phyloP scores from a whole-genome alignment of 106 monocot species.

The Platanthera guangdongensis region DNA sequence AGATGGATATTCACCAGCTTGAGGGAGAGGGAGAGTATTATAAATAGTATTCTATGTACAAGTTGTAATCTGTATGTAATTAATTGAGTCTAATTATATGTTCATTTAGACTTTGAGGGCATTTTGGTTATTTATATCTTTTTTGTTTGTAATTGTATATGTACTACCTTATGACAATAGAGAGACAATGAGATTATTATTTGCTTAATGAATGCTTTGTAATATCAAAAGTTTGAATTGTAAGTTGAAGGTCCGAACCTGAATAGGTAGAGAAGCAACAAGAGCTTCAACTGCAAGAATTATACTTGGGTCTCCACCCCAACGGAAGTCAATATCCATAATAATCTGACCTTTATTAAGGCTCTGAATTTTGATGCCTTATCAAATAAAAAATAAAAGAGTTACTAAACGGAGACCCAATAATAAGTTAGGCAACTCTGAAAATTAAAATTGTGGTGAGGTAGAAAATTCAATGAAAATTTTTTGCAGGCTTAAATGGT shows the following conservation, averaged over 20 bases:
- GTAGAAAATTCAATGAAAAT: not conserved
- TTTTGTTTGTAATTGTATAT: too few species aligned
- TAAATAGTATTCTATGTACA: too few species aligned
- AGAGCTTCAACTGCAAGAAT: conserved; percentile 92
- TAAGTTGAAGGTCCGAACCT: conserved; percentile 34
- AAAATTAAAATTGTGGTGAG: not conserved
- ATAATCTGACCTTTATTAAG: conserved; percentile 90
- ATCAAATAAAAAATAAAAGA: conserved; percentile 7
- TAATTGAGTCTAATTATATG: too few species aligned
- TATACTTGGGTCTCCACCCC: conserved; percentile 97
- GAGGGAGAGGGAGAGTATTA: too few species aligned
- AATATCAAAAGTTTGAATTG: not conserved
- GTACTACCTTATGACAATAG: too few species aligned
- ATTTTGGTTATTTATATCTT: too few species aligned
- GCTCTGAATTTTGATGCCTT: conserved; percentile 93
- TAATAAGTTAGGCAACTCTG: not conserved
- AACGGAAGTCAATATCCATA: conserved; percentile 95
- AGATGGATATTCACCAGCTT: too few species aligned
- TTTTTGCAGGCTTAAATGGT: not conserved
- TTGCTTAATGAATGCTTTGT: not conserved
- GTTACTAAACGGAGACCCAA: not conserved
- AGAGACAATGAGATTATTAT: too few species aligned
- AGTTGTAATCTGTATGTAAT: too few species aligned
- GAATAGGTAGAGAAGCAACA: conserved; percentile 93
- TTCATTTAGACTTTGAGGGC: too few species aligned